These are phyloP conservation scores for Westerdykella sp. DNA, from an alignment of 2,329 filamentous ascomycete genomes.

Conservation along the genomic window DNA sequence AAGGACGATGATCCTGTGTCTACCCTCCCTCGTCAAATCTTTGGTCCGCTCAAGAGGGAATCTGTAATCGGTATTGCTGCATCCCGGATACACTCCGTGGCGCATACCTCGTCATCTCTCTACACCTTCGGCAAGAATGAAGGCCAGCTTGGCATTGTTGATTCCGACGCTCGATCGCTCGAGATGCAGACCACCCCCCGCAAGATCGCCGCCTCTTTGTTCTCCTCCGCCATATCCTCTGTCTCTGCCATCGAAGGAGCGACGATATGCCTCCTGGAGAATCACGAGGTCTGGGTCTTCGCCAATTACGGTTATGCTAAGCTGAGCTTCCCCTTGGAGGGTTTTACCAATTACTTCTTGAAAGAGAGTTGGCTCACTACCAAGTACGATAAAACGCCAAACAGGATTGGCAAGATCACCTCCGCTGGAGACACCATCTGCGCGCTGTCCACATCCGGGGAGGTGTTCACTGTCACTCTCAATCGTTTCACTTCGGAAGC, in stretches of 20 bases:
- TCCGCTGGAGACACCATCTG: slow-evolving; percentile 89
- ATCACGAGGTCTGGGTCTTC: slow-evolving; percentile 86
- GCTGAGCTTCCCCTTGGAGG: slow-evolving; percentile 72
- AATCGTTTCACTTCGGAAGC: slow-evolving; percentile 58
- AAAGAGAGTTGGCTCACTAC: slow-evolving; percentile 59
- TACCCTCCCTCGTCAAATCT: slow-evolving; percentile 76
- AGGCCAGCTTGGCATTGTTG: slow-evolving; percentile 88
- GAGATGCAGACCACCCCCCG: slow-evolving; percentile 76
- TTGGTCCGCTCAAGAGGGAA: slow-evolving; percentile 86
- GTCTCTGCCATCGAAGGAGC: slow-evolving; percentile 87
- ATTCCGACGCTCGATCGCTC: slow-evolving; percentile 87
- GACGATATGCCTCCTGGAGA: slow-evolving; percentile 77
- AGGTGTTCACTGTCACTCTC: slow-evolving; percentile 79
- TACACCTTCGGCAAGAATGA: slow-evolving; percentile 96
- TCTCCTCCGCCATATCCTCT: slow-evolving; percentile 64
- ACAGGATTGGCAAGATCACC: slow-evolving; percentile 68
- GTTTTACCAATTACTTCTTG: slow-evolving; percentile 64
- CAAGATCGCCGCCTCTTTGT: slow-evolving; percentile 80
- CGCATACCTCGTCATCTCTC: slow-evolving; percentile 71
- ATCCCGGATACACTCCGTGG: slow-evolving; percentile 85
- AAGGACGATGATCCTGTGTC: slow-evolving; percentile 81
- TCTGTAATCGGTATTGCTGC: slow-evolving; percentile 74
- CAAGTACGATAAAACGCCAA: slow-evolving; percentile 57
- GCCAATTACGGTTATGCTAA: slow-evolving; percentile 95
- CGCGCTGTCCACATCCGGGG: slow-evolving; percentile 74